Evolutionary conservation across 768 basidiomycete genomes (phyloP), one percentile per base, ranked within the genome.

Genomic region (Russula sp.): DNA sequence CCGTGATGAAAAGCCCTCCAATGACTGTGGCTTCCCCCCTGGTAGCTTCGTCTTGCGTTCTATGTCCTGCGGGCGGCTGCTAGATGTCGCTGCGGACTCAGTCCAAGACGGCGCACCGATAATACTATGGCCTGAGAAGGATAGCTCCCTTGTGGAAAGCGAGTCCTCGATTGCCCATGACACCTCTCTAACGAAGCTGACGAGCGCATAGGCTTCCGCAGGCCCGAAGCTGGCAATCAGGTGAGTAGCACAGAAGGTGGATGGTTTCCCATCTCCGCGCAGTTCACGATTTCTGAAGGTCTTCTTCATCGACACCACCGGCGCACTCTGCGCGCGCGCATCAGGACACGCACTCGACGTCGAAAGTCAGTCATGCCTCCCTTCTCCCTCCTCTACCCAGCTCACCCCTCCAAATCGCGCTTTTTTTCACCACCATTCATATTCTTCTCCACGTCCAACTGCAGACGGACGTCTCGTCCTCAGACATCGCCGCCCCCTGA

Each of bases 331-430:
- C 70, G 89, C 90, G 9, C 80, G 87, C 66, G 81, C 83, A 4
- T 82, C 90, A 16, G 91, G 91, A 0, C 90, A 92, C 73, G 91
- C 90, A 8, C 75, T 93, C 41, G 90, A 93, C 67, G 73, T 93
- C 39, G 83, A 92, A 78, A 81, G 90, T 86, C 29, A 47, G 59
- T 71, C 25, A 73, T 64, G n/a, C 16, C 20, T 49, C 52, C 41
- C 34, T 20, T 43, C 25, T 47, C 16, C 14, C 25, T 25, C 29
- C 41, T 0, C 16, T 18, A 41, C 14, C 39, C 43, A 29, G 3
- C 13, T 25, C 35, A 41, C 25, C 34, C 18, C 20, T 29, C 56
- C 42, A 14, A 50, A n/a, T 18, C 41, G 32, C 53, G 39, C 11
- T 32, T n/a, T n/a, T n/a, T n/a, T n/a, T 13, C 45, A 3, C 3